Evolutionary conservation across 116 monocot genomes (phyloP), one percentile per base, ranked within the genome.

Genomic region (Thalassia testudinum): DNA sequence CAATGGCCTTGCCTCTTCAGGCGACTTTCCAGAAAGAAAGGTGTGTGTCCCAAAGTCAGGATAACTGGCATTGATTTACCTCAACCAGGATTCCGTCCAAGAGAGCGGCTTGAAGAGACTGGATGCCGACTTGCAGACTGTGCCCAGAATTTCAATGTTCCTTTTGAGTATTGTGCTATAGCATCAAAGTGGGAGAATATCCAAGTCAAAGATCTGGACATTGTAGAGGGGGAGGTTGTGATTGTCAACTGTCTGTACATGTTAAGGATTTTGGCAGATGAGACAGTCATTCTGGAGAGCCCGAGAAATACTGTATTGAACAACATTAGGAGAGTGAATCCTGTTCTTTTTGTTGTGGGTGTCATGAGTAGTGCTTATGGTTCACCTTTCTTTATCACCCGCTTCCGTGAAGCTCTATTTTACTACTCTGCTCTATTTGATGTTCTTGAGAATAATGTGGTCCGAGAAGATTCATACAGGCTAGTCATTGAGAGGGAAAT

Each of bases 1-100:
- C 87, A 92, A 43, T 92, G 92, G 92, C 92, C 92, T 15, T 86
- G 83, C 56, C 69, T 92, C 62, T 48, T 92, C 53, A 69, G 80
- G 30, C 61, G 70, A 0, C 61, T 92, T 1, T 43, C 80, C 18
- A 7, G 24, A 10, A 65, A 76, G 60, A 44, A 59, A 17, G 62
- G 60, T 16, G 86, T 78, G 0, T 69, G 86, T 12, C 86, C 78
- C 17, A 76, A 48, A 68, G 73, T 91, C 27, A 56, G 76, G 5
- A 82, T 91, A 50, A 91, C 91, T 0, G 91, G 76, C 12, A 72
- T 91, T 34, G 91, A 86, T 28, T 66, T 82, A 19, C 82, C 91
- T 1, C 74, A 79, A 38, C 79, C 86, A 0, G 86, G 91, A 12
- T 86, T 91, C 44, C 78, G 79, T 8, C 86, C 91, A 0, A 66